A percentile compares a stretch with the other conserved stretches of the same genome.
Conservation (phyloP, 2,329 filamentous ascomycete genomes). For the Penicillium sp. region DNA sequence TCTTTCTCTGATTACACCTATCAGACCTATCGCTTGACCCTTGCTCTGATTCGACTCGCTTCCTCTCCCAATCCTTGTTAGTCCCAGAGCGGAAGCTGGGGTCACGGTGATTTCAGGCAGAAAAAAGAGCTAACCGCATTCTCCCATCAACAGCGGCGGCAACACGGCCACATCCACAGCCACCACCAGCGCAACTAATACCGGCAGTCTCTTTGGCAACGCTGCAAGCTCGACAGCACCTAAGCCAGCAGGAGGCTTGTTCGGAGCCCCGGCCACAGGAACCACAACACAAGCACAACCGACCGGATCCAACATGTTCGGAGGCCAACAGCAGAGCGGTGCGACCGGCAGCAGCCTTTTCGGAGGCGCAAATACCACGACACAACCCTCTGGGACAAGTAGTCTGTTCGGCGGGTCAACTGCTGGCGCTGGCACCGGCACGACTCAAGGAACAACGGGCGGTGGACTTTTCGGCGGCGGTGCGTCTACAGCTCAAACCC, state of each 20-base stretch:
- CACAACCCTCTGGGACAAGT: constrained; percentile 24
- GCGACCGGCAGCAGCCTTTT: constrained; percentile 26
- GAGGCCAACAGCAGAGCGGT: constrained; percentile 25
- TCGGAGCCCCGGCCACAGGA: constrained; percentile 21
- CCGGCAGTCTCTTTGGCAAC: constrained; percentile 28
- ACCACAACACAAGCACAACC: constrained; percentile 25
- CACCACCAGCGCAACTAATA: constrained; percentile 22
- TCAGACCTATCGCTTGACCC: constrained; percentile 2
- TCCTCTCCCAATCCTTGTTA: background rate
- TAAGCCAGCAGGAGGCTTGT: constrained; percentile 29
- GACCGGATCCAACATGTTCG: constrained; percentile 29
- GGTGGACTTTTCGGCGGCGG: constrained; percentile 7
- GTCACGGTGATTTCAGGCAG: background rate
- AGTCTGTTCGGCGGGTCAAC: constrained; percentile 28
- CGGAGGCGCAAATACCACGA: constrained; percentile 20
- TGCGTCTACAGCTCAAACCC: constrained; percentile 25
- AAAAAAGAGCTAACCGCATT: constrained; percentile 13
- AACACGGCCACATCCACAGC: constrained; percentile 23
- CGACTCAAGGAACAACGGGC: constrained; percentile 8
- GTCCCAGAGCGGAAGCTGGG: background rate
- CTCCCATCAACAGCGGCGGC: constrained; percentile 12
- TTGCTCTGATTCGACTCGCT: constrained; percentile 4
- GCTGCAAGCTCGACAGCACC: constrained; percentile 19
- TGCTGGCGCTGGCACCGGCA: constrained; percentile 9
- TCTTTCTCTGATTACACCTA: background rate